Percentiles rank a stretch among this genome's conserved stretches.
Evolutionary conservation across 345 rosid genomes (phyloP).

Genomic region (Stellera chamaejasme): DNA sequence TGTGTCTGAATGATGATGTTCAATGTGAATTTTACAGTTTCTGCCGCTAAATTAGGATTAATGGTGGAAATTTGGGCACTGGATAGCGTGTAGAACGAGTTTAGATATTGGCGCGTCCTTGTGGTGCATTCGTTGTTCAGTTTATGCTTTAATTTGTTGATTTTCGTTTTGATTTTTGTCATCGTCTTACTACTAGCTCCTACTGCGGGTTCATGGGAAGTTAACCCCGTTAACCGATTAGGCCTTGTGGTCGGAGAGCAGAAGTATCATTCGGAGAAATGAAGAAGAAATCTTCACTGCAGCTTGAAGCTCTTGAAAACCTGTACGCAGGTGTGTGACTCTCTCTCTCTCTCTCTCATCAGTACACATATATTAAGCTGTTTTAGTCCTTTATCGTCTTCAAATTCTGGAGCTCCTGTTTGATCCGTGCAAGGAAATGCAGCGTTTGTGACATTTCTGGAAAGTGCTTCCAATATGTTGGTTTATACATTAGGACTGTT

Average conservation of each 20-base stretch:
- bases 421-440: too few species aligned
- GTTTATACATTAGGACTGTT: background rate
- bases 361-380: background rate
- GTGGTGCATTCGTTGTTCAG: too few species aligned
- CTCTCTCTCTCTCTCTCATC: background rate
- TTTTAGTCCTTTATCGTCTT: too few species aligned
- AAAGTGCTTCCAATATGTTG: background rate
- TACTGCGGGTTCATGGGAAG: slow-evolving; percentile 10
- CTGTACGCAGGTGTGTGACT: slow-evolving; percentile 44
- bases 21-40: background rate
- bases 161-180: too few species aligned
- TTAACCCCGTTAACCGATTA: background rate
- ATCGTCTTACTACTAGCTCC: background rate
- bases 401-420: too few species aligned
- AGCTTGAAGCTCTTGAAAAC: slow-evolving; percentile 61
- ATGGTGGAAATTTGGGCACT: too few species aligned
- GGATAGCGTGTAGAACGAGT: too few species aligned
- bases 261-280: slow-evolving; percentile 16
- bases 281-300: slow-evolving; percentile 68
- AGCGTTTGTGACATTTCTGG: background rate
- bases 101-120: too few species aligned
- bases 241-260: background rate
- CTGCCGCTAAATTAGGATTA: background rate
- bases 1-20: too few species aligned
- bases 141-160: too few species aligned